phyloP scores from a whole-genome alignment of 1,139 yeast genomes.

The Yarrowia galli region DNA sequence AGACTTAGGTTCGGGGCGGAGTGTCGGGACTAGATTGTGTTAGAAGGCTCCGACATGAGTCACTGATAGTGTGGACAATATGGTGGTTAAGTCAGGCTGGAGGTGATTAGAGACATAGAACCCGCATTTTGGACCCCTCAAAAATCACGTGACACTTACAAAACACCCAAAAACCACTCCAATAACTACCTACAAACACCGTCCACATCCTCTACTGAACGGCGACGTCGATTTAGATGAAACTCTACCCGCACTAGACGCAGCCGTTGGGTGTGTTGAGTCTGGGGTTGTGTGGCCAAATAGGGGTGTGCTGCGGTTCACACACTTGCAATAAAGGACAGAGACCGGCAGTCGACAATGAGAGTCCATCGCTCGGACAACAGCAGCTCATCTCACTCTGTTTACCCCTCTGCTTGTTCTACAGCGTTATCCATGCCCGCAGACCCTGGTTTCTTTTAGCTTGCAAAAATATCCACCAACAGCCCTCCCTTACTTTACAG shows the following conservation, averaged over 20 bases:
- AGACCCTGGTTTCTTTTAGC: slow-evolving; percentile 1
- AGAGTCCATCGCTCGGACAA: no score
- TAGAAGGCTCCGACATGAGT: not conserved
- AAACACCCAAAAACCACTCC: no score
- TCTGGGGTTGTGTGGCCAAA: slow-evolving; percentile 20
- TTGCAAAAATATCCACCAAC: not conserved
- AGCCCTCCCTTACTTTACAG: not conserved
- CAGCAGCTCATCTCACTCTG: no score
- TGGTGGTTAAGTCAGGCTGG: no score
- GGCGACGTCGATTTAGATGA: slow-evolving; percentile 13
- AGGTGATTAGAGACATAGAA: not conserved
- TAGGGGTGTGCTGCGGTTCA: not conserved
- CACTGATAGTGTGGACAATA: not conserved
- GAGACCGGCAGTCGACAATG: not conserved
- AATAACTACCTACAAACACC: no score
- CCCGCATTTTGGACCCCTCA: no score
- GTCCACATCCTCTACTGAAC: no score
- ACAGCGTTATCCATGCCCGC: not conserved
- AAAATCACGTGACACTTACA: not conserved
- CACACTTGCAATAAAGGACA: not conserved
- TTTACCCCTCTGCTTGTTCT: no score
- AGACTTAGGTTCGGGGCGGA: slow-evolving; percentile 36
- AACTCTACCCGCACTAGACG: slow-evolving; percentile 23
- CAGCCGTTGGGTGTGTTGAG: slow-evolving; percentile 36
- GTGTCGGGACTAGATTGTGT: slow-evolving; percentile 10